Base-by-base conservation (phyloP, 805 yeast genomes). In the Wickerhamiella sergipiensis region DNA sequence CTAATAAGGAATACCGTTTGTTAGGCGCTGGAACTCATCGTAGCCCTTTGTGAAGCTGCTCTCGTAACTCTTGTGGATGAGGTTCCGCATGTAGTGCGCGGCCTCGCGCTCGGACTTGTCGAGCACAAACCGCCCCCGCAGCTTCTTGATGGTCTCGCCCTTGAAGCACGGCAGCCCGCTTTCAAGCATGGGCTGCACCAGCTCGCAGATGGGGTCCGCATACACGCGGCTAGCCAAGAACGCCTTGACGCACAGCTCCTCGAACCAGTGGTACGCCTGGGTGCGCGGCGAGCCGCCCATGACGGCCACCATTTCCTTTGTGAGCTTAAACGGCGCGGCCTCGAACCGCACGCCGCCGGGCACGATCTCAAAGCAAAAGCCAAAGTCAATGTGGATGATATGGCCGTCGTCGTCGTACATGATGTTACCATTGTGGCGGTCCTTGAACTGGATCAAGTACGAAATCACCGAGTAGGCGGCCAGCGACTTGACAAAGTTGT, bases 341-440 rank as follows among this genome's bases (percentile, higher is more conserved):
- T 92, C 99, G 64, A 92, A 94, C 61, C 82, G 86, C 47, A 92
- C 97, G 36, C 98, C 98, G 57, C 99, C 99, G 9, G 99, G 99
- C 33, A 86, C 97, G 66, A 92, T 92, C 69, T 92, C 99, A 65
- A 92, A 94, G 61, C 96, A 89, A 75, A 92, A 92, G 2, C 99
- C 99, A 70, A 92, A 92, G 69, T 92, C 99, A 67, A 94, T 86
- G 67, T 92, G 99, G 55, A 94, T 71, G 54, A 94, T 79, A 64
- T 92, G 96, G 5, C 99, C 98, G 53, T 90, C 95, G 52, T 83
- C 80, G 62, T 92, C 98, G 40, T 90, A 71, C 98, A 92, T 90
- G 52, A 92, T 89, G 65, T 92, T 92, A 61, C 98, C 98, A 63
- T 90, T 90, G 64, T 90, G 98, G 58, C 98, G 78, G 66, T 92